phyloP scores from a whole-genome alignment of 495 filamentous ascomycete genomes.

The Podospora pseudocomata region DNA sequence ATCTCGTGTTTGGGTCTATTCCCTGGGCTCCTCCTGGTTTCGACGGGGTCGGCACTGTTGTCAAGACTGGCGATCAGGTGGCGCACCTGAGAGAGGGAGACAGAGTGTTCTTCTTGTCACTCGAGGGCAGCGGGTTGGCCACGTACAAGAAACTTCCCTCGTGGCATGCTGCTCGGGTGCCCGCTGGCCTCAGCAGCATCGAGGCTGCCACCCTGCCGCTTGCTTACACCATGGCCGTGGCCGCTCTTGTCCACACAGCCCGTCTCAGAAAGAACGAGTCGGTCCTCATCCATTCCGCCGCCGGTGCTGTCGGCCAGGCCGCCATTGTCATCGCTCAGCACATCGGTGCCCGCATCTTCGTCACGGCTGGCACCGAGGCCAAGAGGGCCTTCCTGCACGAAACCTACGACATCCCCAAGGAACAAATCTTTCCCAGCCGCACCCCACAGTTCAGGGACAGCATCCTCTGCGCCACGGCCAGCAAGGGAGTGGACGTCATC shows the following conservation, averaged over 20 bases:
- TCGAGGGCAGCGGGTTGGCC: conserved; percentile 1
- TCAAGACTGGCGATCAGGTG: neutral
- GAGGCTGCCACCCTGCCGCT: neutral
- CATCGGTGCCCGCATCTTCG: conserved; percentile 51
- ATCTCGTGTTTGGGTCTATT: neutral
- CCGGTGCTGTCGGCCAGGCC: conserved; percentile 50
- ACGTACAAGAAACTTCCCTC: neutral
- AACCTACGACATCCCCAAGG: conserved; percentile 43
- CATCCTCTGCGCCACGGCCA: neutral
- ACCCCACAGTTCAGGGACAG: conserved; percentile 28
- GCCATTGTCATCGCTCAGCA: conserved; percentile 49
- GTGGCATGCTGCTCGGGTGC: neutral
- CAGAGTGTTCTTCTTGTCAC: neutral
- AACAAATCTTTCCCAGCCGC: conserved; percentile 49
- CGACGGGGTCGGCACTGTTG: neutral
- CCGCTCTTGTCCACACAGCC: conserved; percentile 20
- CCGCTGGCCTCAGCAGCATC: neutral
- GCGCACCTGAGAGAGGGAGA: neutral
- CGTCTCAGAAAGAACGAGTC: conserved; percentile 42
- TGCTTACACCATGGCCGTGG: neutral
- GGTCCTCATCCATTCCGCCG: conserved; percentile 53
- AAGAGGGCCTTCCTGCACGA: conserved; percentile 45
- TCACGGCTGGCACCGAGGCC: conserved; percentile 37
- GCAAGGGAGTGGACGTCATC: conserved; percentile 1
- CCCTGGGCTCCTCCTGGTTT: conserved; percentile 3